Evolutionary conservation across 768 basidiomycete species (phyloP).

Genomic region (Russula lepida): DNA sequence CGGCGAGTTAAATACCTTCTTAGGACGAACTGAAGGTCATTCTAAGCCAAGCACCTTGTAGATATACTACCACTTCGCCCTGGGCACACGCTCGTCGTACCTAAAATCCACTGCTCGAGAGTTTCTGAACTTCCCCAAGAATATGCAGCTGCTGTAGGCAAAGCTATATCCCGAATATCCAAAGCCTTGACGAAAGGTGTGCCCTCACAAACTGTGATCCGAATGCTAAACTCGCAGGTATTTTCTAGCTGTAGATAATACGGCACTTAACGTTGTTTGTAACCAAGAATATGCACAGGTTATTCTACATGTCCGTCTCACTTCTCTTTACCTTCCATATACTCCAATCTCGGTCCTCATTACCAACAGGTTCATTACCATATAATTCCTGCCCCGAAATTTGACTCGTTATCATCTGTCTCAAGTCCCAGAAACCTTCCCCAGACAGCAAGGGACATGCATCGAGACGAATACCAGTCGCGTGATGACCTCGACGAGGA

Average conservation of each 20-base stretch:
- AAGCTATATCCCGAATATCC: slow-evolving; percentile 52
- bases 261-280: slow-evolving; percentile 66
- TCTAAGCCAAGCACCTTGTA: slow-evolving; percentile 21
- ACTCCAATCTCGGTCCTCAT: not conserved
- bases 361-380: slow-evolving; percentile 60
- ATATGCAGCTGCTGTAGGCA: slow-evolving; percentile 49
- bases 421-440: slow-evolving; percentile 21
- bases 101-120: slow-evolving; percentile 52
- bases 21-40: not conserved
- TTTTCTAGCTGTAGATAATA: slow-evolving; percentile 57
- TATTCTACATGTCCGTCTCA: slow-evolving; percentile 57
- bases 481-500: slow-evolving; percentile 54
- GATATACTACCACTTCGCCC: slow-evolving; percentile 60
- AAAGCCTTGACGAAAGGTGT: slow-evolving; percentile 54
- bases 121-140: slow-evolving; percentile 59
- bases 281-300: slow-evolving; percentile 79
- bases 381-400: slow-evolving; percentile 60
- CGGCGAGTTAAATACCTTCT: slow-evolving; percentile 32
- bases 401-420: slow-evolving; percentile 24
- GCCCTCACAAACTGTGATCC: slow-evolving; percentile 4
- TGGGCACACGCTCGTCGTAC: slow-evolving; percentile 65
- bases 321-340: not conserved
- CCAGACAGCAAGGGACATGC: slow-evolving; percentile 46
- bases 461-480: slow-evolving; percentile 48
- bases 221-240: not conserved